A percentile compares a stretch with the other conserved stretches of the same genome.
Conservation (phyloP, 108 stramenopile species). For the Skeletonema costatum region DNA sequence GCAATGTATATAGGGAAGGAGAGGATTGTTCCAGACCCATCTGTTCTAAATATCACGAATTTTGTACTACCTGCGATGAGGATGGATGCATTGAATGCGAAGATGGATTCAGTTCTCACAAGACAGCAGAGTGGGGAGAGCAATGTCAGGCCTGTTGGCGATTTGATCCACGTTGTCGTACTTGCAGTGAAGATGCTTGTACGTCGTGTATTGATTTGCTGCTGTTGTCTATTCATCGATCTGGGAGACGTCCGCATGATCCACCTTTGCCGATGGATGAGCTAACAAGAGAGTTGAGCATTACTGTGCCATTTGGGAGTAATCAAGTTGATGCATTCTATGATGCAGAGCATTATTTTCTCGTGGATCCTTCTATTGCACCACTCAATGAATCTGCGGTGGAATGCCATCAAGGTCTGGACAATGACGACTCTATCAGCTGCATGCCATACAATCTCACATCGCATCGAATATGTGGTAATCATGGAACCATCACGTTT, state of each 20-base stretch:
- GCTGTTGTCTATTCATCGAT: conserved; percentile 68
- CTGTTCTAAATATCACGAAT: conserved; percentile 50
- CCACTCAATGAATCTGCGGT: conserved; percentile 50
- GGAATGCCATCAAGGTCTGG: conserved; percentile 57
- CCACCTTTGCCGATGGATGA: conserved; percentile 76
- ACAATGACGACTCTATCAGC: conserved; percentile 39
- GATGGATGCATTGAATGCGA: conserved; percentile 60
- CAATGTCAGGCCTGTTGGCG: conserved; percentile 59
- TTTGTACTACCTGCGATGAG: conserved; percentile 58
- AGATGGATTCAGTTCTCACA: conserved; percentile 57
- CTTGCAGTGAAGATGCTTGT: conserved; percentile 62
- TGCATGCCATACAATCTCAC: conserved; percentile 34
- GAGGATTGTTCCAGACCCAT: conserved; percentile 58
- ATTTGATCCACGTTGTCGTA: conserved; percentile 73
- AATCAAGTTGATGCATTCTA: conserved; percentile 62
- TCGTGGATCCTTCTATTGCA: conserved; percentile 29
- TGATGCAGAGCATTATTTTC: conserved; percentile 59
- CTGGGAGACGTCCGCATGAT: conserved; percentile 60
- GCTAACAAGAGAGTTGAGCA: conserved; percentile 57
- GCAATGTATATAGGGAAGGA: conserved; percentile 57
- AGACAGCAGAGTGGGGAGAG: conserved; percentile 1
- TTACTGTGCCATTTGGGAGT: conserved; percentile 75
- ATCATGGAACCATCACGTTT: conserved; percentile 63
- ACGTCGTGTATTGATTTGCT: conserved; percentile 67
- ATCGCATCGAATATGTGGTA: conserved; percentile 63